Percentiles rank a stretch among this genome's conserved stretches.
These are phyloP conservation scores for Calonectria leucothoes DNA, from an alignment of 2,329 filamentous ascomycete species.

Conservation along the genomic window DNA sequence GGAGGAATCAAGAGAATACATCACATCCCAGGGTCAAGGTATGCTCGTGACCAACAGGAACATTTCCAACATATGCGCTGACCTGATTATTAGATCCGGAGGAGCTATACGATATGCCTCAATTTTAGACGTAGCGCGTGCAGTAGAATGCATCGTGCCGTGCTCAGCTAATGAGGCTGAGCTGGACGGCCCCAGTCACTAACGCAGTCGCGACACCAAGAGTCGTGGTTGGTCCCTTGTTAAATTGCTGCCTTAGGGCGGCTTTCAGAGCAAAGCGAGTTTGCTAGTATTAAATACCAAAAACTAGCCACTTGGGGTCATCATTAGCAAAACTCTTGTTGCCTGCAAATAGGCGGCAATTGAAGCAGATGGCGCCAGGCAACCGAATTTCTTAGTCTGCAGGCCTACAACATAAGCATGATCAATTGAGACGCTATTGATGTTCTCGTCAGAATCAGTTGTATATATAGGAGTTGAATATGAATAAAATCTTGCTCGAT, in stretches of 20 bases:
- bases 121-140: constrained; percentile 17
- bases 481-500: not conserved
- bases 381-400: not conserved
- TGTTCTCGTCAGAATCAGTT: not conserved
- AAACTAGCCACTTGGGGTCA: not conserved
- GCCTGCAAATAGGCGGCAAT: not conserved
- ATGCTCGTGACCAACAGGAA: not conserved
- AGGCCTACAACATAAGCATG: not conserved
- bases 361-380: not conserved
- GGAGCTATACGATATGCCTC: constrained; percentile 35
- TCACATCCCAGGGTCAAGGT: constrained; percentile 64
- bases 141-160: not conserved
- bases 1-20: constrained; percentile 63
- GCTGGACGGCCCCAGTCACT: not conserved
- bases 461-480: not conserved
- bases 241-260: constrained; percentile 12
- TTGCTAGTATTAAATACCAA: not conserved
- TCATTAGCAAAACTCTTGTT: not conserved
- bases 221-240: not conserved
- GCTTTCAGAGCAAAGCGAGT: not conserved
- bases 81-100: constrained; percentile 29
- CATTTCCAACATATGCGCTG: not conserved
- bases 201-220: not conserved
- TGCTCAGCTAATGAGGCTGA: not conserved
- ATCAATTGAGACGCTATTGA: not conserved